These are phyloP conservation scores for Pharnaceum exiguum DNA, from an alignment of 148 eudicot genomes.

Conservation along the genomic window DNA sequence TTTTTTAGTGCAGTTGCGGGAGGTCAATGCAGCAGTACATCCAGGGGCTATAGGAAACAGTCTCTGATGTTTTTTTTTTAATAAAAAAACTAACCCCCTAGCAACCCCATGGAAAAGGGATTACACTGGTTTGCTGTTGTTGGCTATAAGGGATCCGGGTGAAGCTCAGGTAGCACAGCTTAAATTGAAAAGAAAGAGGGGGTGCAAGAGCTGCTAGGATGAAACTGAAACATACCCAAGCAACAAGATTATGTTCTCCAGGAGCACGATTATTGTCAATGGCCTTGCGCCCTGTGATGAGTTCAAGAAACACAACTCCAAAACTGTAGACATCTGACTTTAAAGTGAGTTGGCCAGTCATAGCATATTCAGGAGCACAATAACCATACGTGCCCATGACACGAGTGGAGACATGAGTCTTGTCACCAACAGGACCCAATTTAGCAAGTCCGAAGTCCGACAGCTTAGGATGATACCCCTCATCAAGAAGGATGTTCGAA, in stretches of 20 bases:
- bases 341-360: conserved; percentile 97
- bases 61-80: no score
- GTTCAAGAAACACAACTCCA: conserved; percentile 95
- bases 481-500: conserved; percentile 94
- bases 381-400: conserved; percentile 99
- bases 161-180: no score
- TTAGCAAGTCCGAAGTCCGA: conserved; percentile 98
- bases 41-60: background rate
- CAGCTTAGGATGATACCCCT: conserved; percentile 80
- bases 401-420: conserved; percentile 94
- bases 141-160: no score
- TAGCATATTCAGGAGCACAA: conserved; percentile 99
- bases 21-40: no score
- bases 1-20: no score
- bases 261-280: conserved; percentile 67
- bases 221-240: conserved; percentile 60
- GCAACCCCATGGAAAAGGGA: no score
- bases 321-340: conserved; percentile 98
- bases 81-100: no score
- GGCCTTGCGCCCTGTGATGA: conserved; percentile 94
- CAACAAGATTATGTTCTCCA: conserved; percentile 97
- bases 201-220: background rate
- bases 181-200: background rate
- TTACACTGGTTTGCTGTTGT: no score
- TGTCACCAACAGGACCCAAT: conserved; percentile 96